phyloP scores from a whole-genome alignment of 306 rosid species.

The Pyrus communis region DNA sequence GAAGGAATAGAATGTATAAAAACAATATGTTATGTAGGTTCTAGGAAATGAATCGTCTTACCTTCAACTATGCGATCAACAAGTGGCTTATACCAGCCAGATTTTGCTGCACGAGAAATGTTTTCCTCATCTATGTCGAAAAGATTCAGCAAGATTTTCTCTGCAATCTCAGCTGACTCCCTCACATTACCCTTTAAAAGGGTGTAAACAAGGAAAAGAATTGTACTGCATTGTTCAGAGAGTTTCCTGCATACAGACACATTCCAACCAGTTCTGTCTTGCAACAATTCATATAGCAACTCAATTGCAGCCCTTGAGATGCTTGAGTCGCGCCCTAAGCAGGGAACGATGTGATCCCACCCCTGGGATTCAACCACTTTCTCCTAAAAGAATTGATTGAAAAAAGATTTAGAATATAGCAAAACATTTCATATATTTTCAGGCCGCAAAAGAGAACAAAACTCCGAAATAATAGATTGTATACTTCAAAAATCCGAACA shows the following conservation, averaged over 20 bases:
- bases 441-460: background rate
- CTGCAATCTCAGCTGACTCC: conserved; percentile 57
- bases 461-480: background rate
- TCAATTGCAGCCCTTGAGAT: conserved; percentile 58
- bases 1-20: background rate
- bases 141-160: conserved; percentile 53
- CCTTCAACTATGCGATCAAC: conserved; percentile 50
- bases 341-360: conserved; percentile 55
- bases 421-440: background rate
- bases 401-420: conserved; percentile 6
- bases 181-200: conserved; percentile 35
- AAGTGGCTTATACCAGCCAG: conserved; percentile 78
- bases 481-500: background rate
- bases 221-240: conserved; percentile 41
- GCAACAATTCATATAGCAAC: conserved; percentile 57
- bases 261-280: conserved; percentile 62
- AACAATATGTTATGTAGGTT: background rate
- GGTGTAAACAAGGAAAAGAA: conserved; percentile 41
- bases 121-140: conserved; percentile 49
- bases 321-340: conserved; percentile 49
- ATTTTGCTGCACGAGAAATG: conserved; percentile 47
- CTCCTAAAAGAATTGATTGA: conserved; percentile 35
- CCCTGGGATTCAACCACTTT: conserved; percentile 48
- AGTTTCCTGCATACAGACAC: conserved; percentile 50
- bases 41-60: conserved; percentile 25